Conservation (phyloP, 2,329 filamentous ascomycete genomes). For the Pseudopithomyces chartarum region DNA sequence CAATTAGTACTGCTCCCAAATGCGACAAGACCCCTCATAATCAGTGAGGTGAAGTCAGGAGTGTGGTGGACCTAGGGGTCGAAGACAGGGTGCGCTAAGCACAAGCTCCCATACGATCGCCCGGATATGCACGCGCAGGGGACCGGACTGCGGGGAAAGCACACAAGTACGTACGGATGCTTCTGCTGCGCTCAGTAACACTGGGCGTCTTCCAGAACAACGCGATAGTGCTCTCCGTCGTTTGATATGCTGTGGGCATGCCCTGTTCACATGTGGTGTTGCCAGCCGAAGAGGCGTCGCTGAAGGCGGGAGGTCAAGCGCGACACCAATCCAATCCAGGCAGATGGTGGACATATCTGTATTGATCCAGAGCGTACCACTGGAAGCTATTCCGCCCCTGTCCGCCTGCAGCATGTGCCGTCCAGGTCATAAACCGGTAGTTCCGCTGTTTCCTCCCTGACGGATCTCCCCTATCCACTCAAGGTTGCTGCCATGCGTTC, state of each 20-base stretch:
- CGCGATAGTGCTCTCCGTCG: neutral
- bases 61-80: neutral
- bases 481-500: conserved; percentile 26
- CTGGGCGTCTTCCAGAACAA: neutral
- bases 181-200: neutral
- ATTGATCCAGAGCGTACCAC: conserved; percentile 5
- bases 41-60: neutral
- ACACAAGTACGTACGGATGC: neutral
- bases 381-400: conserved; percentile 4
- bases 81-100: neutral
- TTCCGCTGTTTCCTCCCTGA: neutral
- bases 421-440: conserved; percentile 3
- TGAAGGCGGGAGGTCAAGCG: neutral
- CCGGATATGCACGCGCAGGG: conserved; percentile 1
- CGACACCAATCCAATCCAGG: neutral
- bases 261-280: neutral
- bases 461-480: neutral
- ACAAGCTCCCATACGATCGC: neutral
- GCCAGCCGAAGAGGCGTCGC: neutral
- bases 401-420: conserved; percentile 8
- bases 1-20: too few species aligned
- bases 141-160: neutral
- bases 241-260: neutral
- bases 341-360: neutral
- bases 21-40: neutral